Base-by-base conservation (phyloP, 2,329 filamentous ascomycete species). In the Ophiostoma triangulosporum region DNA sequence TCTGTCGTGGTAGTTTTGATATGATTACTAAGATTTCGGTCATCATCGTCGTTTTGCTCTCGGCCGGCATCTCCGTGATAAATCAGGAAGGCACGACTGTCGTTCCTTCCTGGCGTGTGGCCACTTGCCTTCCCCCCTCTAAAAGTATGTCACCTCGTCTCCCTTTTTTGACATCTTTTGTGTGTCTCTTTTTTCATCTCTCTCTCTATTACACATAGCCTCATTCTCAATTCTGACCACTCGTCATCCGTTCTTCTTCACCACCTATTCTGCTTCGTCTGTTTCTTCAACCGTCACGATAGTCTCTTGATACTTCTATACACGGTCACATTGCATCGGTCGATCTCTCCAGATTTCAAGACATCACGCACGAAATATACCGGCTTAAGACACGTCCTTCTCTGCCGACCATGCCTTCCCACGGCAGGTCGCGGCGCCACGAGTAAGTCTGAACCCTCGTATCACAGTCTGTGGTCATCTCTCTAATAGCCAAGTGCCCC, bases 361-460 rank as follows among this genome's bases (percentile, higher is more conserved):
- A n/a, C n/a, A n/a, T n/a, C n/a, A n/a, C n/a, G n/a, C n/a, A n/a
- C n/a, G n/a, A n/a, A n/a, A n/a, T n/a, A n/a, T n/a, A n/a, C n/a
- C n/a, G n/a, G n/a, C n/a, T n/a, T n/a, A n/a, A n/a, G 38, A 24
- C 11, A 24, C 4, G 3, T 24, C 3, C 15, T 24, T 12, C 1
- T 24, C 20, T 4, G 46, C 2, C 8, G 14, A 7, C 15, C 6
- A 53, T 56, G 53, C 35, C 43, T 15, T 22, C 11, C n/a, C 45
- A 40, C 12, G 27, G 46, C 5, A 11, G 45, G 15, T 36, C 49
- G 9, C 49, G 53, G 50, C 53, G 36, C 31, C 33, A 55, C 35
- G 50, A 49, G 53, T 55, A 49, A 45, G 53, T 31, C 2, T 11
- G 5, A 27, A 9, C 14, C 17, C n/a, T 32, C 20, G 15, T n/a